Conservation (phyloP, 2,329 filamentous ascomycete species). For the Talaromyces pinophilus region DNA sequence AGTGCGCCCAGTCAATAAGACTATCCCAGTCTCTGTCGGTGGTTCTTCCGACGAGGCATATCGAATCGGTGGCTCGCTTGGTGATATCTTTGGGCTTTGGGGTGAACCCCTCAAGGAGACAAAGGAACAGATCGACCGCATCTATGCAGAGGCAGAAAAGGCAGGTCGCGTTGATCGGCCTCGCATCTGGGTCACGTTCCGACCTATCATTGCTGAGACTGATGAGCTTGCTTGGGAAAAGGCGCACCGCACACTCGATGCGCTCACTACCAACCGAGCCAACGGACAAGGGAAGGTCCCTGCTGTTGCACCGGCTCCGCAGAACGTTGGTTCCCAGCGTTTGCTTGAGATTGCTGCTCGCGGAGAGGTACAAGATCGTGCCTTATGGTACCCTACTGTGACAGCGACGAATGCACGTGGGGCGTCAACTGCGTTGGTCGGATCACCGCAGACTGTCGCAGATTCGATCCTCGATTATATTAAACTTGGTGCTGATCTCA, state of each 20-base stretch:
- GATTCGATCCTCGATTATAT: slow-evolving; percentile 61
- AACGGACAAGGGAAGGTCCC: slow-evolving; percentile 38
- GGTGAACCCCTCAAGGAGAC: slow-evolving; percentile 65
- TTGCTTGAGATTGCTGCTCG: slow-evolving; percentile 58
- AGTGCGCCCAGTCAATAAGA: slow-evolving; percentile 56
- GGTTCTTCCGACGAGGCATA: slow-evolving; percentile 62
- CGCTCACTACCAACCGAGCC: slow-evolving; percentile 49
- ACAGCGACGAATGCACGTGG: slow-evolving; percentile 62
- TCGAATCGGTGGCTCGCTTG: slow-evolving; percentile 59
- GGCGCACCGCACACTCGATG: slow-evolving; percentile 58
- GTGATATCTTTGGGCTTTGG: slow-evolving; percentile 66
- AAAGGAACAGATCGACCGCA: slow-evolving; percentile 62
- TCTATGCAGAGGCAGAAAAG: slow-evolving; percentile 61
- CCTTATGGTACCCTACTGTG: slow-evolving; percentile 65
- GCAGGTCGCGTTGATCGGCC: slow-evolving; percentile 59
- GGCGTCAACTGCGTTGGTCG: slow-evolving; percentile 61
- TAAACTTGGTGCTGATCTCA: slow-evolving; percentile 57
- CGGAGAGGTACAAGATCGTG: slow-evolving; percentile 60
- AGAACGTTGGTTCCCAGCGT: slow-evolving; percentile 62
- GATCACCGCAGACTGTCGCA: slow-evolving; percentile 54
- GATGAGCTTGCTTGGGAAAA: slow-evolving; percentile 65
- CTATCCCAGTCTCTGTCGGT: slow-evolving; percentile 61
- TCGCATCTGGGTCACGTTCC: slow-evolving; percentile 65
- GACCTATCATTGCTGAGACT: slow-evolving; percentile 62
- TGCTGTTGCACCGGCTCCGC: slow-evolving; percentile 45